Conservation (phyloP, 2,329 filamentous ascomycete genomes). For the Pseudopithomyces chartarum region DNA sequence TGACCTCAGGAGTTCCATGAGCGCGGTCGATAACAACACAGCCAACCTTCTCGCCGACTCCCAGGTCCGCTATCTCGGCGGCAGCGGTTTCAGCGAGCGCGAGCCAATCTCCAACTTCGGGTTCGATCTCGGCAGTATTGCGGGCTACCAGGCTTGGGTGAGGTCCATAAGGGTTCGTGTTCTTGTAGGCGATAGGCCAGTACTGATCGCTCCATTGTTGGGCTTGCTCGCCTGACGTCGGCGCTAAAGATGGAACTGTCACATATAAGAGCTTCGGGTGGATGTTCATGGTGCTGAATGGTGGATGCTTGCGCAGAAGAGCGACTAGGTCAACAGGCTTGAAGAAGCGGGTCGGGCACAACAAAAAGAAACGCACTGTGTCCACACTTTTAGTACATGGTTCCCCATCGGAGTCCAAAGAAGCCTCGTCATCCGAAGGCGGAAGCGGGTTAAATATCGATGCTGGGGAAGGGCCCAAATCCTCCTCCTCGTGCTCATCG, state of each 20-base stretch:
- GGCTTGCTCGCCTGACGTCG: constrained; percentile 76
- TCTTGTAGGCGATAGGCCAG: constrained; percentile 85
- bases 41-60: constrained; percentile 71
- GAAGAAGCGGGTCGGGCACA: constrained; percentile 58
- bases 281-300: constrained; percentile 43
- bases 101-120: constrained; percentile 70
- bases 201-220: constrained; percentile 75
- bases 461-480: constrained; percentile 21
- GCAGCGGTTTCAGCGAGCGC: constrained; percentile 69
- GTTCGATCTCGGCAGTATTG: constrained; percentile 70
- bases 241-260: constrained; percentile 72
- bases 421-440: constrained; percentile 15
- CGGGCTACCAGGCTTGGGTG: constrained; percentile 76
- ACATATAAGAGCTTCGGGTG: constrained; percentile 65
- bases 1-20: constrained; percentile 55
- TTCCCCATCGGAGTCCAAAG: constrained; percentile 14
- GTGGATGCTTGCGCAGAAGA: constrained; percentile 39
- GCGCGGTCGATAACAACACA: constrained; percentile 73
- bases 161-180: constrained; percentile 84
- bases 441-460: constrained; percentile 27
- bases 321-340: constrained; percentile 55
- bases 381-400: constrained; percentile 33
- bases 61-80: constrained; percentile 59
- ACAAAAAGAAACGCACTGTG: constrained; percentile 55
- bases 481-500: constrained; percentile 20